Base-by-base conservation (phyloP, 129 eudicot species). In the Rutidosis leptorrhynchoides region DNA sequence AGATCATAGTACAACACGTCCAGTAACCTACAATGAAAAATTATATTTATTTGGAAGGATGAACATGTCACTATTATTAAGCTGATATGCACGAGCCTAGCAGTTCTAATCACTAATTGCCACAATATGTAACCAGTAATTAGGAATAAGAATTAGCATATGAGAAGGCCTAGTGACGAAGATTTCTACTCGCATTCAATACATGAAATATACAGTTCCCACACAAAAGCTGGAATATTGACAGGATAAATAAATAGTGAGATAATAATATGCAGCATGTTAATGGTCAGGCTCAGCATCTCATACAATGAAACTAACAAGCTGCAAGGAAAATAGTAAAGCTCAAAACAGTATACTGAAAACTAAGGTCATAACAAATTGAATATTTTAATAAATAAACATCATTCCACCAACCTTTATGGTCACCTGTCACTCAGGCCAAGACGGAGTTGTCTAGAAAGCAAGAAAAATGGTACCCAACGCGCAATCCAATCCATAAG, bases 21-120 rank as follows among this genome's bases (percentile, higher is more conserved):
- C 89, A 85, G 77, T 75, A 79, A 84, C 98, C 98, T 93, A 93
- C 98, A 93, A 93, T 77, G 75, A 88, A 86, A 84, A 82, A 83
- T 83, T 55, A 84, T 73, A 71, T 89, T 86, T 79, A 90, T 81
- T 83, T 77, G 86, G 97, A 70, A 84, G 80, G 74, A 70, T 78
- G 91, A 77, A 79, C 78, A 86, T 77, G 68, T 80, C 74, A 81
- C 75, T 77, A 72, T 65, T 28, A 77, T 79, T 57, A 84, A 64
- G 66, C 80, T 72, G 57, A 72, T 78, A 74, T 63, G 79, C 75
- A 84, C 56, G 49, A 61, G 19, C 81, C 79, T 68, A 63, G 35
- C 67, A 54, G 43, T 63, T 68, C 73, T 77, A 71, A 49, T 12
- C 69, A 63, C 66, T 63, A 62, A 14, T 5, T 30, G 8, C 35